Percentiles rank a stretch among this genome's conserved stretches.
Conservation (phyloP, 345 rosid species). For the Euphorbia tirucalli region DNA sequence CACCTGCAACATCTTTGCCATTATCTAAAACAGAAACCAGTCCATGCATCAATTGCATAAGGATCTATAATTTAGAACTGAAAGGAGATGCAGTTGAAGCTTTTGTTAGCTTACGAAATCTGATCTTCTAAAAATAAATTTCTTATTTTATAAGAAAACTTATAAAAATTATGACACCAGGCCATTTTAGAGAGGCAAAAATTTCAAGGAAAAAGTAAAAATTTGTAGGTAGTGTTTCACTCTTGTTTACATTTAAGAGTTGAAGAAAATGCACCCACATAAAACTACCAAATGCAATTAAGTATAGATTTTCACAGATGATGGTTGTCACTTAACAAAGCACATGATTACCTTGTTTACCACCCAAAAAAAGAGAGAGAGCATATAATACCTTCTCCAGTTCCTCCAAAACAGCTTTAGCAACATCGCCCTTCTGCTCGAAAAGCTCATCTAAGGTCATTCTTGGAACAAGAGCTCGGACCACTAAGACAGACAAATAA, state of each 20-base stretch:
- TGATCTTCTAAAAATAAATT: background rate
- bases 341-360: slow-evolving; percentile 46
- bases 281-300: background rate
- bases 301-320: background rate
- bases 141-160: background rate
- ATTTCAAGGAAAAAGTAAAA: no score
- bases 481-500: slow-evolving; percentile 46
- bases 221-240: no score
- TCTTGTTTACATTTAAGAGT: background rate
- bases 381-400: slow-evolving; percentile 68
- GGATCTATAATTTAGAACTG: background rate
- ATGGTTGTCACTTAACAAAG: background rate
- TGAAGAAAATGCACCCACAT: background rate
- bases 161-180: background rate
- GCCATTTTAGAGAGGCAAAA: background rate
- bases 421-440: slow-evolving; percentile 98
- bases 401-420: slow-evolving; percentile 87
- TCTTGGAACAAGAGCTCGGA: slow-evolving; percentile 90
- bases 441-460: slow-evolving; percentile 85
- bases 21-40: background rate
- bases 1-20: no score
- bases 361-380: no score
- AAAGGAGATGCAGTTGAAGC: background rate
- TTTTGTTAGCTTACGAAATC: background rate
- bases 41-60: background rate